A percentile compares a stretch with the other conserved stretches of the same genome.
phyloP scores from a whole-genome alignment of 2,329 filamentous ascomycete genomes.

The Alternaria gaisen region DNA sequence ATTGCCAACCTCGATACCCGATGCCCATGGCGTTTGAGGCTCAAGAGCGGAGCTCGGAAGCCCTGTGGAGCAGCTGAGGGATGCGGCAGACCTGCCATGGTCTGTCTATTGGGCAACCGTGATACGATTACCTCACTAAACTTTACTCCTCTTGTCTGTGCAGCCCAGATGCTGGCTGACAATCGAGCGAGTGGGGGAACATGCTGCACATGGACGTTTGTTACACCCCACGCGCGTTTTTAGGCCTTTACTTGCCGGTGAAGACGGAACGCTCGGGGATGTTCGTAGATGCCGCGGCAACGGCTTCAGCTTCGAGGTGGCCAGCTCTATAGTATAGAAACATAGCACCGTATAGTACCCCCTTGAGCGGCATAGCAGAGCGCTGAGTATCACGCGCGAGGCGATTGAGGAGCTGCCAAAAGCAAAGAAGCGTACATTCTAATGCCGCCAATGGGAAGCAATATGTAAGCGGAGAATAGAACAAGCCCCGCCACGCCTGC shows the following conservation, averaged over 20 bases:
- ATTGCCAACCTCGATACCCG: constrained; percentile 11
- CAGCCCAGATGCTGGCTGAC: constrained; percentile 27
- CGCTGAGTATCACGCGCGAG: background rate
- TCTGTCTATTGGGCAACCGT: constrained; percentile 28
- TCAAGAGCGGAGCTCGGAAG: constrained; percentile 18
- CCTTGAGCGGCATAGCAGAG: background rate
- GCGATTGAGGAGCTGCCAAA: constrained; percentile 18
- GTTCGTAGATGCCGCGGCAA: constrained; percentile 7
- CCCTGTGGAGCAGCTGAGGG: constrained; percentile 11
- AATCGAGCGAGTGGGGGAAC: constrained; percentile 26
- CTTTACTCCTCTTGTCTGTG: constrained; percentile 23
- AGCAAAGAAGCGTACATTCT: constrained; percentile 18
- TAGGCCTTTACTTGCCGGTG: constrained; percentile 21
- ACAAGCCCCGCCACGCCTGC: constrained; percentile 14
- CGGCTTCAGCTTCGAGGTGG: background rate
- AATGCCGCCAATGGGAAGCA: constrained; percentile 12
- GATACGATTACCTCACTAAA: constrained; percentile 47
- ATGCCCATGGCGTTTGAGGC: constrained; percentile 37
- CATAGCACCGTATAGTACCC: background rate
- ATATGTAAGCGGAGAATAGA: constrained; percentile 9
- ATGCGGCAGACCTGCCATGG: constrained; percentile 8
- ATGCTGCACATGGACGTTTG: constrained; percentile 22
- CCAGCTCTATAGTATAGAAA: background rate
- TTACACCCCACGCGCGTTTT: constrained; percentile 4
- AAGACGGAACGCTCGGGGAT: constrained; percentile 9